phyloP scores from a whole-genome alignment of 371 early-diverging fungal species.

The Blyttiomyces sp. region DNA sequence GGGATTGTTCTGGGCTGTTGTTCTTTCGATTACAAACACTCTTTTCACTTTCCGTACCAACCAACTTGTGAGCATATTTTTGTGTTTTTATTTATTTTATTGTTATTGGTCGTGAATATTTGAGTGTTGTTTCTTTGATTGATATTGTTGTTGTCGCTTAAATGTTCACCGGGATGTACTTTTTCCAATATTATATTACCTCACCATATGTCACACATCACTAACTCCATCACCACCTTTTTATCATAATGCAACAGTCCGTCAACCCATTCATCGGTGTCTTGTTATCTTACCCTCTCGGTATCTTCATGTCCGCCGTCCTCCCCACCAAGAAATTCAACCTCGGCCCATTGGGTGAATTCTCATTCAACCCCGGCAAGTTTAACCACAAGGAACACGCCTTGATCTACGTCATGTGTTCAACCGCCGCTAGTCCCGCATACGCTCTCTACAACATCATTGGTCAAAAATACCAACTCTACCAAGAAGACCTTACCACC shows the following conservation, averaged over 20 bases:
- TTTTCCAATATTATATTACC: no score
- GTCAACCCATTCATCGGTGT: slow-evolving; percentile 18
- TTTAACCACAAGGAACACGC: slow-evolving; percentile 19
- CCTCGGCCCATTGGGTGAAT: slow-evolving; percentile 9
- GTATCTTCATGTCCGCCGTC: slow-evolving; percentile 33
- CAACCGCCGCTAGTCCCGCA: neutral
- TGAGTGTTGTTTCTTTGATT: no score
- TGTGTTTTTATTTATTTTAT: no score
- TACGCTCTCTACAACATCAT: slow-evolving; percentile 12
- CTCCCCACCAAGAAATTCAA: slow-evolving; percentile 9
- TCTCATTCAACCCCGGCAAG: slow-evolving; percentile 5
- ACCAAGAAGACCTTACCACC: neutral
- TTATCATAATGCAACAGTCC: neutral
- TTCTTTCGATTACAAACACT: slow-evolving; percentile 67
- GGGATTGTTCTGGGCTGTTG: slow-evolving; percentile 58
- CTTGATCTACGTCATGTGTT: slow-evolving; percentile 10
- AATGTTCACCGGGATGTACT: no score
- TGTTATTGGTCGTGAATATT: no score
- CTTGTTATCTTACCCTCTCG: slow-evolving; percentile 41
- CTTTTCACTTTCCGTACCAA: slow-evolving; percentile 74
- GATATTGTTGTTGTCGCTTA: no score
- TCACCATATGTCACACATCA: no score
- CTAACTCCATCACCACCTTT: no score
- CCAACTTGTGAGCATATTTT: slow-evolving; percentile 28
- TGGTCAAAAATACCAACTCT: slow-evolving; percentile 2